Evolutionary conservation across 2,329 filamentous ascomycete genomes (phyloP).

Genomic region (Albifimbria verrucaria): DNA sequence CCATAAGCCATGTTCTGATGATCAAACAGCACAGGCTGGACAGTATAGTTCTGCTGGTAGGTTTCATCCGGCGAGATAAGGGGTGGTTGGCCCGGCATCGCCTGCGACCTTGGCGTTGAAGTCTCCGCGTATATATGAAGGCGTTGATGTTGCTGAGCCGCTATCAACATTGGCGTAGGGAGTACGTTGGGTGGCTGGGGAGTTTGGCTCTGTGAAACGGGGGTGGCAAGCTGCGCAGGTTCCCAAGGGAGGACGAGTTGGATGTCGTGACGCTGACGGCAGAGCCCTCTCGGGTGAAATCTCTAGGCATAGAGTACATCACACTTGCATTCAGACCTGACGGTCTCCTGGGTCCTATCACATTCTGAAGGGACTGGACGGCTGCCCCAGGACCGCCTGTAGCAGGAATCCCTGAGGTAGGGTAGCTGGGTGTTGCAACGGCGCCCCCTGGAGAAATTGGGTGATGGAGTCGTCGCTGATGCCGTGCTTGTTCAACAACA

Average conservation of each 20-base stretch:
- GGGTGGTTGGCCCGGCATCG: background rate
- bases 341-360: slow-evolving; percentile 33
- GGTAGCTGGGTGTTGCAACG: slow-evolving; percentile 9
- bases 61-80: background rate
- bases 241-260: slow-evolving; percentile 29
- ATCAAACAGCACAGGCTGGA: background rate
- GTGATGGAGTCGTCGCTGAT: slow-evolving; percentile 54
- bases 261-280: slow-evolving; percentile 28
- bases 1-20: background rate
- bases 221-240: slow-evolving; percentile 14
- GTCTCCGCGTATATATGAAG: background rate
- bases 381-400: slow-evolving; percentile 19
- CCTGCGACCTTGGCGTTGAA: background rate
- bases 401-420: slow-evolving; percentile 11
- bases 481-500: slow-evolving; percentile 55
- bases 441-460: slow-evolving; percentile 28
- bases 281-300: slow-evolving; percentile 29
- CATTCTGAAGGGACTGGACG: slow-evolving; percentile 32
- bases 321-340: slow-evolving; percentile 21
- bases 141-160: background rate
- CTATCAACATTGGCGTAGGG: background rate
- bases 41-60: background rate
- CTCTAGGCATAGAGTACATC: slow-evolving; percentile 24
- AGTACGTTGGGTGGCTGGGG: background rate
- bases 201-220: background rate